phyloP scores from a whole-genome alignment of 495 filamentous ascomycete genomes.

The Penicillium angulare region DNA sequence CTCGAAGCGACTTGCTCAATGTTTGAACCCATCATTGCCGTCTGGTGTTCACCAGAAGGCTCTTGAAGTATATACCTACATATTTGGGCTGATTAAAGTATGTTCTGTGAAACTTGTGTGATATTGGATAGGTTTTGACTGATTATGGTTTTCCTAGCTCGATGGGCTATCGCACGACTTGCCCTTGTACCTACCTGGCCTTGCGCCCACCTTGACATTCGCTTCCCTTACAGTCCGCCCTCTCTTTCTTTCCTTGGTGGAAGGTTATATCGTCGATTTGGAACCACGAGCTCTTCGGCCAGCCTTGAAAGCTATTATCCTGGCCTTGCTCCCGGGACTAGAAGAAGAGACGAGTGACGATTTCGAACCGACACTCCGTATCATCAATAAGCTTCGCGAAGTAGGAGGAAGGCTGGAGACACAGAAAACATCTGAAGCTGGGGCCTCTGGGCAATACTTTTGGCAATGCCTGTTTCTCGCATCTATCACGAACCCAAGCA shows the following conservation, averaged over 20 bases:
- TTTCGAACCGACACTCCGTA: constrained; percentile 80
- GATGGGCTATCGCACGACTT: constrained; percentile 80
- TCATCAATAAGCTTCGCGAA: constrained; percentile 74
- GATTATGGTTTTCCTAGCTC: constrained; percentile 29
- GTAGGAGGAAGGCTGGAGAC: constrained; percentile 55
- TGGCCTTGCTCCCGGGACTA: constrained; percentile 83
- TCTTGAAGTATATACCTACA: constrained; percentile 86
- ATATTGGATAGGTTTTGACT: no score
- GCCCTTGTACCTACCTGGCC: constrained; percentile 81
- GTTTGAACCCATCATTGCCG: constrained; percentile 86
- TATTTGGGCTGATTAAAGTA: constrained; percentile 60
- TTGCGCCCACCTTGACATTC: constrained; percentile 85
- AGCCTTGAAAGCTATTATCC: constrained; percentile 81
- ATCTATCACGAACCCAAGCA: constrained; percentile 79
- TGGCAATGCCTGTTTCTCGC: constrained; percentile 98
- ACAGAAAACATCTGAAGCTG: constrained; percentile 44
- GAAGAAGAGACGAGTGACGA: constrained; percentile 97
- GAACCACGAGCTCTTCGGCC: constrained; percentile 71
- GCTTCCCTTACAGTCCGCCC: constrained; percentile 87
- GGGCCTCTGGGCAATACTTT: constrained; percentile 78
- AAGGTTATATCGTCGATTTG: constrained; percentile 72
- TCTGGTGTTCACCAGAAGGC: constrained; percentile 99
- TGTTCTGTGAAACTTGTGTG: neutral
- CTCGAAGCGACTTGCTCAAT: constrained; percentile 90
- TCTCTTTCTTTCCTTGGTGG: constrained; percentile 77